Evolutionary conservation across 352 stramenopile species (phyloP), one percentile per base, ranked within the genome.

Genomic region (Phytophthora quininea): DNA sequence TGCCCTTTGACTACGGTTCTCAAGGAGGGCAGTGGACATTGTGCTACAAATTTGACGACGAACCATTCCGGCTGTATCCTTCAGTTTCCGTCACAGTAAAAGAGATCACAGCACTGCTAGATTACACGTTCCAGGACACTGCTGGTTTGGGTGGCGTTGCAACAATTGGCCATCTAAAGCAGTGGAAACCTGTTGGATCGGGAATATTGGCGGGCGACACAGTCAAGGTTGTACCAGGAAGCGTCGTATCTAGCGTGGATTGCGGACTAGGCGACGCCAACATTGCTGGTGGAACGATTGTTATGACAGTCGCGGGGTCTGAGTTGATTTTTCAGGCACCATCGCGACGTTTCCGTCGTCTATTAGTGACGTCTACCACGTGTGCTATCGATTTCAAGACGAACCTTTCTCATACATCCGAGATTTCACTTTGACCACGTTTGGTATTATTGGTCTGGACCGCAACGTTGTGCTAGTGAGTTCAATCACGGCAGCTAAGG

Each of bases 301-400:
- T 64, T 31, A 90, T 92, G 81, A 76, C 35, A 11, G 69, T 89
- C 12, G 14, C 30, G 0, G 63, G 27, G 11, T 3, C 49, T 1
- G 58, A 64, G 1, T 53, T 80, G 4, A 50, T 58, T 0, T 92
- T 47, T 64, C 67, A 2, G 80, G 82, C 0, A 73, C 45, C 0
- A 77, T 90, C 29, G 76, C 63, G 0, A 45, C 64, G 2, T 85
- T 79, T 29, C 84, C 84, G 11, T 37, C 59, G 2, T 74, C 80
- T 0, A 67, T 63, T 0, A 74, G 57, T 8, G 82, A 90, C 38
- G 48, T 82, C 4, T 92, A 90, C 58, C 78, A 84, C 15, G n/a
- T 90, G 33, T 92, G 84, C 62, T 92, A 92, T 51, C 67, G 78
- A n/a, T 92, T 92, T 29, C 80, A 89, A 54, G 74, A 88, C 38